phyloP scores from a whole-genome alignment of 306 rosid species.

The Lagenaria siceraria region DNA sequence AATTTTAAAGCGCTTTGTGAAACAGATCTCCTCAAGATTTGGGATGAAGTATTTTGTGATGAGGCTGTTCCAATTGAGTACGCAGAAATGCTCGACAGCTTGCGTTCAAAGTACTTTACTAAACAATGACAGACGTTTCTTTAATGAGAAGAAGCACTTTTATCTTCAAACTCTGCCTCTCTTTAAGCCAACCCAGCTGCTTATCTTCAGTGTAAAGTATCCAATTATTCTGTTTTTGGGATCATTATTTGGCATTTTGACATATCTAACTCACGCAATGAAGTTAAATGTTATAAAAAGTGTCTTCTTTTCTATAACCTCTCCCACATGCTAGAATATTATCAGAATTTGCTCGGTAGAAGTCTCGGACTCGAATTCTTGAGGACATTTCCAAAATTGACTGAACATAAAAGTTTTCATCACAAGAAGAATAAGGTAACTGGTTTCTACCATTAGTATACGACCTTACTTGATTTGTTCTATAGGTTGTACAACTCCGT shows the following conservation, averaged over 20 bases:
- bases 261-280: neutral
- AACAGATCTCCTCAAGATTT: slow-evolving; percentile 57
- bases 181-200: neutral
- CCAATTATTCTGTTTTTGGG: neutral
- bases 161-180: neutral
- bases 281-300: neutral
- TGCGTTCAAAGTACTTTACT: slow-evolving; percentile 50
- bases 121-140: slow-evolving; percentile 14
- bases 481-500: neutral
- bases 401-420: neutral
- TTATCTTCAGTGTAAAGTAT: neutral
- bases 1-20: slow-evolving; percentile 10
- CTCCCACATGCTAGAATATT: neutral
- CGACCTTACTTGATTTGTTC: neutral
- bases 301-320: neutral
- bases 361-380: neutral
- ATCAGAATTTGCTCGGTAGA: neutral
- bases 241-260: slow-evolving; percentile 4
- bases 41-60: slow-evolving; percentile 66
- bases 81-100: slow-evolving; percentile 51
- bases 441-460: neutral
- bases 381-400: neutral
- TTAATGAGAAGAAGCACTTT: neutral
- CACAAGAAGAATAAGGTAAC: neutral
- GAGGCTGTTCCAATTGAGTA: slow-evolving; percentile 62